phyloP scores from a whole-genome alignment of 306 rosid genomes.

The Cyclanthera cordifolia region DNA sequence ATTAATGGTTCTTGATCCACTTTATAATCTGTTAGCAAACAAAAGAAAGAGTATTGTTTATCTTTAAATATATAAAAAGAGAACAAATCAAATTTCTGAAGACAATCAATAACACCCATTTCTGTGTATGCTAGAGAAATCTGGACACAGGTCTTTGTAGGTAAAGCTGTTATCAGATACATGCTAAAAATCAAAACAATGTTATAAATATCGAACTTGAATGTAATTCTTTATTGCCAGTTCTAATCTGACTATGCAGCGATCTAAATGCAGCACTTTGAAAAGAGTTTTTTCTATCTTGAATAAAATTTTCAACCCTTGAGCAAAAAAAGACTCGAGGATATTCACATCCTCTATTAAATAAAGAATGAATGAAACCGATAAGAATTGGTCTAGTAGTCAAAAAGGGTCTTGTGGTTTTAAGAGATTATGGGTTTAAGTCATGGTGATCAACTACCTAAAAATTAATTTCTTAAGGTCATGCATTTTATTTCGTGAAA shows the following conservation, averaged over 20 bases:
- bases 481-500: no score
- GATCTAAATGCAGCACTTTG: background rate
- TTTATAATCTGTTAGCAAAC: background rate
- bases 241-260: background rate
- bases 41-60: background rate
- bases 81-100: background rate
- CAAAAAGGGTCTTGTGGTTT: no score
- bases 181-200: background rate
- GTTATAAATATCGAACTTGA: background rate
- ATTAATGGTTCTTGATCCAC: background rate
- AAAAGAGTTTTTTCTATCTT: background rate
- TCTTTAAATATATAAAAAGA: background rate
- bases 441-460: no score
- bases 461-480: no score
- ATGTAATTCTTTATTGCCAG: background rate
- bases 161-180: background rate
- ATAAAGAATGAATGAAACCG: background rate
- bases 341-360: background rate
- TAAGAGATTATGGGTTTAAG: no score
- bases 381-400: no score
- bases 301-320: background rate
- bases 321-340: background rate
- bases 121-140: background rate
- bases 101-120: background rate
- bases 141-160: background rate